Conservation (phyloP, 23 red algal genomes). For the Chondrus crispus region DNA sequence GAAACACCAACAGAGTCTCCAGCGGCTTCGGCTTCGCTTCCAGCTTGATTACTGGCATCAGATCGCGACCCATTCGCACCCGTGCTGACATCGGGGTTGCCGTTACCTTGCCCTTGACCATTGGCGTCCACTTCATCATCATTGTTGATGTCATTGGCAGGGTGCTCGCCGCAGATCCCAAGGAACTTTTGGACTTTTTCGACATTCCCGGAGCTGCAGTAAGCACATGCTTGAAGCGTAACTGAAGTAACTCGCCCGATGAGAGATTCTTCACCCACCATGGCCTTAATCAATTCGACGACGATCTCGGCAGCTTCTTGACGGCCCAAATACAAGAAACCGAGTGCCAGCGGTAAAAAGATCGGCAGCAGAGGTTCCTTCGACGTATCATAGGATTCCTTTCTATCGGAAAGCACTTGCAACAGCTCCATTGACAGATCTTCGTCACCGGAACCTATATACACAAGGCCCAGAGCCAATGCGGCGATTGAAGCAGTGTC, state of each 20-base stretch:
- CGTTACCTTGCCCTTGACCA: not conserved
- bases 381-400: conserved; percentile 23
- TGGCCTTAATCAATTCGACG: conserved; percentile 48
- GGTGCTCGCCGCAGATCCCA: conserved; percentile 76
- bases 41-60: not conserved
- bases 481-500: conserved; percentile 82
- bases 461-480: conserved; percentile 84
- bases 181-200: conserved; percentile 86
- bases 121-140: conserved; percentile 5
- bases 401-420: conserved; percentile 80
- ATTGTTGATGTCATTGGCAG: conserved; percentile 28
- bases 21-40: not conserved
- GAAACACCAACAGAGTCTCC: not conserved
- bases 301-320: conserved; percentile 78
- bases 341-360: conserved; percentile 83
- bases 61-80: not conserved
- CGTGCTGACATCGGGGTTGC: not conserved
- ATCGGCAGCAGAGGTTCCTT: conserved; percentile 48
- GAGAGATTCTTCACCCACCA: conserved; percentile 53
- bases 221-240: conserved; percentile 70
- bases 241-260: conserved; percentile 51
- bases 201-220: conserved; percentile 78
- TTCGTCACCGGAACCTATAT: conserved; percentile 77
- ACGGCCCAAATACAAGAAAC: conserved; percentile 73
- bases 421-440: conserved; percentile 83